Percentiles rank a stretch among this genome's conserved stretches.
phyloP scores from a whole-genome alignment of 768 basidiomycete genomes.

The Peribolospora baueri region DNA sequence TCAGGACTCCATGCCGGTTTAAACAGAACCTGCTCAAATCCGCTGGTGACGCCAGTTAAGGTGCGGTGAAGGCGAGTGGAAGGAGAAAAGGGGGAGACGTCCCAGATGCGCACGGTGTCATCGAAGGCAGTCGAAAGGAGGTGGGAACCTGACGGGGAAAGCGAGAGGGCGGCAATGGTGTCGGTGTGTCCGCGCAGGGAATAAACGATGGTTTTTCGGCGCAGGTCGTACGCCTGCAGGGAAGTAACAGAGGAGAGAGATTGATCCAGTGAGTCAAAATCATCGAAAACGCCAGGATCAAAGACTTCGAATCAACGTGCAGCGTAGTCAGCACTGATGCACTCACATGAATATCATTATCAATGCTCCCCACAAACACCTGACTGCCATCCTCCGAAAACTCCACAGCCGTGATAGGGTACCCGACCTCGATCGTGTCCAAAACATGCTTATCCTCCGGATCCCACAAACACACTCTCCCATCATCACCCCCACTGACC shows the following conservation, averaged over 20 bases:
- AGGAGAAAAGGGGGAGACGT: constrained; percentile 80
- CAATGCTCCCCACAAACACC: constrained; percentile 73
- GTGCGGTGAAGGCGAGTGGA: constrained; percentile 19
- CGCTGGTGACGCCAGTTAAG: constrained; percentile 54
- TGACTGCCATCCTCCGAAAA: constrained; percentile 48
- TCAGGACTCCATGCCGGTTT: constrained; percentile 47
- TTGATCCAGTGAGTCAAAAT: neutral
- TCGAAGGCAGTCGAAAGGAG: constrained; percentile 79
- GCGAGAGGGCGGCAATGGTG: constrained; percentile 72
- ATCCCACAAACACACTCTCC: constrained; percentile 76
- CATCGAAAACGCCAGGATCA: neutral
- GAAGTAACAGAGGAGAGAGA: constrained; percentile 6
- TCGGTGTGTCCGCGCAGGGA: constrained; percentile 64
- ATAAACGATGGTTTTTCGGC: constrained; percentile 60
- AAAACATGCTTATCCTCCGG: constrained; percentile 47
- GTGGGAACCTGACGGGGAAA: constrained; percentile 69
- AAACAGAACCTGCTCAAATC: constrained; percentile 73
- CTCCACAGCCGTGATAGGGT: constrained; percentile 87
- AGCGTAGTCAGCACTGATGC: neutral
- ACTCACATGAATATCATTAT: constrained; percentile 86
- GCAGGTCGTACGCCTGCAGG: constrained; percentile 58
- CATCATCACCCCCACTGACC: constrained; percentile 75
- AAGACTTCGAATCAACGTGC: neutral
- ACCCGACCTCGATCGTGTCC: constrained; percentile 46
- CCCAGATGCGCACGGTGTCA: constrained; percentile 68